Conservation (phyloP, 1,284 basidiomycete species). For the Apiotrichum porosum region DNA sequence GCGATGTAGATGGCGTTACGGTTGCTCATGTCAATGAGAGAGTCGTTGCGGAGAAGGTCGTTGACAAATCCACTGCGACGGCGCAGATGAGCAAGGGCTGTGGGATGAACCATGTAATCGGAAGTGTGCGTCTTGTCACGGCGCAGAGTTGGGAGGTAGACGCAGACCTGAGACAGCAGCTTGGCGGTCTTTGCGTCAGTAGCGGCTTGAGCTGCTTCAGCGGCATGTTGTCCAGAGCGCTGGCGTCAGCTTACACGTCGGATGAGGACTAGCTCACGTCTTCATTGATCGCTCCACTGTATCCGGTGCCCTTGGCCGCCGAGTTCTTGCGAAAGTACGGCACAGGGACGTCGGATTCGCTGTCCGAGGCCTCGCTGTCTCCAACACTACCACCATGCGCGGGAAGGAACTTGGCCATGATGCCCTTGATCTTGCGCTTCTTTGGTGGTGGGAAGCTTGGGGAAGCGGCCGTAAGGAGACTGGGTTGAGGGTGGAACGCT, state of each 20-base stretch:
- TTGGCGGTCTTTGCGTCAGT: constrained; percentile 67
- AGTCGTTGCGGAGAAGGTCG: constrained; percentile 79
- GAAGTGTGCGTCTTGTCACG: constrained; percentile 68
- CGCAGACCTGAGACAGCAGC: constrained; percentile 64
- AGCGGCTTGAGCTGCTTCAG: constrained; percentile 61
- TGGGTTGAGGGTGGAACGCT: constrained; percentile 20
- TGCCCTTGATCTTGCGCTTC: constrained; percentile 16
- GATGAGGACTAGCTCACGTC: constrained; percentile 73
- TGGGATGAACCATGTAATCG: constrained; percentile 83
- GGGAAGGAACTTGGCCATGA: neutral
- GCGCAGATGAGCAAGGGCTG: constrained; percentile 78
- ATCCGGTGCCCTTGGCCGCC: constrained; percentile 72
- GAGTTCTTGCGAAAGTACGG: constrained; percentile 23
- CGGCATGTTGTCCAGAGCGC: constrained; percentile 72
- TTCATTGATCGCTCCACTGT: constrained; percentile 70
- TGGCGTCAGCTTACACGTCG: constrained; percentile 34
- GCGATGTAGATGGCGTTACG: constrained; percentile 80
- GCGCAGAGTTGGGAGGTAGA: constrained; percentile 71
- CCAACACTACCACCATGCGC: too few relatives aligned
- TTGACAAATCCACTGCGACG: constrained; percentile 81
- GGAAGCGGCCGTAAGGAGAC: constrained; percentile 23
- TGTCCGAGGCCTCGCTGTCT: constrained; percentile 21
- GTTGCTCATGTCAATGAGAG: constrained; percentile 85
- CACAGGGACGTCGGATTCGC: neutral
- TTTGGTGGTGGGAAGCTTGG: constrained; percentile 44